These are phyloP conservation scores for Colletotrichum chlorophyti DNA, from an alignment of 2,329 filamentous ascomycete species.

Conservation along the genomic window DNA sequence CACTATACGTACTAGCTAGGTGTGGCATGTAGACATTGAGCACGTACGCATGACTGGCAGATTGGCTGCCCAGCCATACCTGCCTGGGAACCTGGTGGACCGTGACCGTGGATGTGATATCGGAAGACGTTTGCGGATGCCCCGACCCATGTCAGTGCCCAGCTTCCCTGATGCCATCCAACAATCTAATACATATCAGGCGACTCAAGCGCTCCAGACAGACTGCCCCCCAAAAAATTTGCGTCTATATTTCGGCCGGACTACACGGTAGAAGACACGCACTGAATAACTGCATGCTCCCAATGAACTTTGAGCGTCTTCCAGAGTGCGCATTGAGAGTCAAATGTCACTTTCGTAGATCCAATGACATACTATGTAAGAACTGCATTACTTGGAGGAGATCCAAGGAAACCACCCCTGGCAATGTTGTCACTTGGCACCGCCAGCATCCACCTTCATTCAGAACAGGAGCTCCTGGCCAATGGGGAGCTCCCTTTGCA, in stretches of 20 bases:
- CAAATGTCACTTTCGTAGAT: too few relatives aligned
- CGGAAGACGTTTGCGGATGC: conserved; percentile 1
- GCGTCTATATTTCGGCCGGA: neutral
- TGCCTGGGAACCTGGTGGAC: neutral
- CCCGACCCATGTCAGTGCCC: conserved; percentile 25
- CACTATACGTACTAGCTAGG: neutral
- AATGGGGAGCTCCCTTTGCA: conserved; percentile 25
- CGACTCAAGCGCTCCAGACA: neutral
- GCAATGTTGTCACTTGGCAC: neutral
- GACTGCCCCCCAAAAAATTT: neutral
- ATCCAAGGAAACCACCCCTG: neutral
- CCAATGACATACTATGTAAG: too few relatives aligned
- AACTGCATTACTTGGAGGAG: too few relatives aligned
- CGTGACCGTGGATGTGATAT: conserved; percentile 3
- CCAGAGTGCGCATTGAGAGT: neutral
- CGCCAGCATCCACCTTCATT: neutral
- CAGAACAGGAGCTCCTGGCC: conserved; percentile 3
- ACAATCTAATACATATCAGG: conserved; percentile 9
- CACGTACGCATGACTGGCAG: neutral
- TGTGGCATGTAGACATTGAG: too few relatives aligned
- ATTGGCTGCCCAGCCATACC: neutral
- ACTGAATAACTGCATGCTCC: too few relatives aligned
- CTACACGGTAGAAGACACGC: too few relatives aligned
- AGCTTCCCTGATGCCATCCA: conserved; percentile 17
- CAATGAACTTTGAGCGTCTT: neutral